Percentiles rank a stretch among this genome's conserved stretches.
Conservation (phyloP, 345 rosid species). For the Aegle marmelos region DNA sequence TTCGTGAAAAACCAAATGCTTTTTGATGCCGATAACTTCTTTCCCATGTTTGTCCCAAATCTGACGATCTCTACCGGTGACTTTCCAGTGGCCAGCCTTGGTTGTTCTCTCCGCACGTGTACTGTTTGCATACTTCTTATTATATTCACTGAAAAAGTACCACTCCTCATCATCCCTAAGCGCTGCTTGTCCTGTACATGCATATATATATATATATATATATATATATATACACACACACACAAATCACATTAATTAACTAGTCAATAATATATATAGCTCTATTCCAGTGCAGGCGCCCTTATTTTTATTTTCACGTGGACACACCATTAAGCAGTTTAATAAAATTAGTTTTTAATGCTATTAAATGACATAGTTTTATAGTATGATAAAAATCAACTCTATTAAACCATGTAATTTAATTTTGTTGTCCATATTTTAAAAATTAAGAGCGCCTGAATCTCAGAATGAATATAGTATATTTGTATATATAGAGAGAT, state of each 20-base stretch:
- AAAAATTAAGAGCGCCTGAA: fast-evolving
- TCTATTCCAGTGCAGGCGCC: fast-evolving
- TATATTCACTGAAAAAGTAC: slow-evolving; percentile 33
- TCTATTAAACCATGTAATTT: too few relatives aligned
- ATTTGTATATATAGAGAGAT: too few relatives aligned
- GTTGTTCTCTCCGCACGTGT: slow-evolving; percentile 27
- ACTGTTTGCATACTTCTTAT: slow-evolving; percentile 15
- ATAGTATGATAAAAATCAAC: too few relatives aligned
- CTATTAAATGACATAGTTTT: too few relatives aligned
- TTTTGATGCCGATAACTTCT: slow-evolving; percentile 38
- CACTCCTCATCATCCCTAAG: slow-evolving; percentile 25
- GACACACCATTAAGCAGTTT: too few relatives aligned
- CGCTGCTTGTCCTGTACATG: not conserved
- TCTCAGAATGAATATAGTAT: fast-evolving
- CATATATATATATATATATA: too few relatives aligned
- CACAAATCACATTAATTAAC: too few relatives aligned
- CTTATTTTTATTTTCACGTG: too few relatives aligned
- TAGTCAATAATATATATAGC: not conserved
- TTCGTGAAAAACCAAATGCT: slow-evolving; percentile 34
- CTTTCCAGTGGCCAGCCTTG: slow-evolving; percentile 40
- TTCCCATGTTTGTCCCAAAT: slow-evolving; percentile 17
- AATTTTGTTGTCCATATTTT: fast-evolving
- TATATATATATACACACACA: not conserved
- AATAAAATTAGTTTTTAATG: too few relatives aligned
- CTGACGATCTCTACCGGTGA: slow-evolving; percentile 32